These are phyloP conservation scores for Talaromyces sp. DNA, from an alignment of 2,329 filamentous ascomycete genomes.

Conservation along the genomic window DNA sequence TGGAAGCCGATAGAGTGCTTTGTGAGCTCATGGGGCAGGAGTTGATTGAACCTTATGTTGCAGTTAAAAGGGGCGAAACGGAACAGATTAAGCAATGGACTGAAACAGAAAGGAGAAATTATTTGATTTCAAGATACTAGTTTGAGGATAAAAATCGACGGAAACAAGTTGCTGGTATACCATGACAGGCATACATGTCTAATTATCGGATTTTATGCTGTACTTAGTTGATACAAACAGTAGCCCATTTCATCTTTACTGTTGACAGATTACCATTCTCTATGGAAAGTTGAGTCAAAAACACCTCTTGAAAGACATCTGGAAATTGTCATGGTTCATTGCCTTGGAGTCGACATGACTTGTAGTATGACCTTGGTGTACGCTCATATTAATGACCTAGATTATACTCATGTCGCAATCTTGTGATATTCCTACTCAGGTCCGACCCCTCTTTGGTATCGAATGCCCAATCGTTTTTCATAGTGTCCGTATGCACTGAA, in stretches of 20 bases:
- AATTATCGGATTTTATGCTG: not conserved
- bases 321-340: too few relatives aligned
- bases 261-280: not conserved
- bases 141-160: not conserved
- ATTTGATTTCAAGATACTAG: conserved; percentile 8
- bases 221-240: not conserved
- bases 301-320: too few relatives aligned
- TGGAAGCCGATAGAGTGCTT: not conserved
- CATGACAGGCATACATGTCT: too few relatives aligned
- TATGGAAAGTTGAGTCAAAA: too few relatives aligned
- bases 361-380: too few relatives aligned
- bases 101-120: conserved; percentile 2
- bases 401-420: too few relatives aligned
- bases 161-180: not conserved
- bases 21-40: not conserved
- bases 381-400: too few relatives aligned
- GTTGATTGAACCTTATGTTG: conserved; percentile 3
- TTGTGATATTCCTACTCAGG: too few relatives aligned
- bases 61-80: conserved; percentile 4
- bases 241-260: not conserved
- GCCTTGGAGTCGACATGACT: too few relatives aligned
- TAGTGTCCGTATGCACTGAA: too few relatives aligned
- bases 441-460: too few relatives aligned
- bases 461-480: too few relatives aligned
- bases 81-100: conserved; percentile 6